Percentiles rank a stretch among this genome's conserved stretches.
Evolutionary conservation across 192 early-diverging fungal species (phyloP).

Genomic region (Pecoramyces ruminantium): DNA sequence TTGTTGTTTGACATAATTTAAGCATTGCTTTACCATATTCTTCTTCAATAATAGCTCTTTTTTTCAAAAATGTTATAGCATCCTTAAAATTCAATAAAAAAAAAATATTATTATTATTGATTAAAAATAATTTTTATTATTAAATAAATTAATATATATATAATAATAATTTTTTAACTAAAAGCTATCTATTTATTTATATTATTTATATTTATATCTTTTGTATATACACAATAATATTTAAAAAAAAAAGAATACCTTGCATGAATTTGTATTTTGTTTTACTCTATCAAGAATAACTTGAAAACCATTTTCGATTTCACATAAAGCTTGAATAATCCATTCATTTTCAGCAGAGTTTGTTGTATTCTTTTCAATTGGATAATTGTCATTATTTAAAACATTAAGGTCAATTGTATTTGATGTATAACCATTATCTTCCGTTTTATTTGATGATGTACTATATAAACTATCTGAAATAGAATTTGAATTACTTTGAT

Average conservation of each 20-base stretch:
- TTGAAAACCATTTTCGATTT: neutral
- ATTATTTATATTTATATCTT: too few species aligned
- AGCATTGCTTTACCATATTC: slow-evolving; percentile 72
- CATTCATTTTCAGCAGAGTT: neutral
- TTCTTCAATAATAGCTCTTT: slow-evolving; percentile 77
- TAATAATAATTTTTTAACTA: too few species aligned
- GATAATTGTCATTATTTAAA: neutral
- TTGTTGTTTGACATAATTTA: slow-evolving; percentile 47
- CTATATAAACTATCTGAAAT: neutral
- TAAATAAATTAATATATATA: too few species aligned
- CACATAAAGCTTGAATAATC: neutral
- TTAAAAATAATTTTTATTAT: too few species aligned
- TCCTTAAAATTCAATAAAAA: slow-evolving; percentile 21
- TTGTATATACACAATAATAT: too few species aligned
- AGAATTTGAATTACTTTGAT: neutral
- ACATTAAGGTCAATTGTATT: neutral
- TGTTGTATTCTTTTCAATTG: neutral
- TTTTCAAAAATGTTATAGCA: slow-evolving; percentile 59
- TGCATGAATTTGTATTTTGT: neutral
- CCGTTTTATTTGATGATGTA: neutral
- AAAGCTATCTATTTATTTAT: too few species aligned
- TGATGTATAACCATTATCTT: neutral
- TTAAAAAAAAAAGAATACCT: too few species aligned
- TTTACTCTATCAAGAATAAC: neutral
- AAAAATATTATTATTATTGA: too few species aligned